Base-by-base conservation (phyloP, 2,329 filamentous ascomycete species). In the Penicillium sp. region DNA sequence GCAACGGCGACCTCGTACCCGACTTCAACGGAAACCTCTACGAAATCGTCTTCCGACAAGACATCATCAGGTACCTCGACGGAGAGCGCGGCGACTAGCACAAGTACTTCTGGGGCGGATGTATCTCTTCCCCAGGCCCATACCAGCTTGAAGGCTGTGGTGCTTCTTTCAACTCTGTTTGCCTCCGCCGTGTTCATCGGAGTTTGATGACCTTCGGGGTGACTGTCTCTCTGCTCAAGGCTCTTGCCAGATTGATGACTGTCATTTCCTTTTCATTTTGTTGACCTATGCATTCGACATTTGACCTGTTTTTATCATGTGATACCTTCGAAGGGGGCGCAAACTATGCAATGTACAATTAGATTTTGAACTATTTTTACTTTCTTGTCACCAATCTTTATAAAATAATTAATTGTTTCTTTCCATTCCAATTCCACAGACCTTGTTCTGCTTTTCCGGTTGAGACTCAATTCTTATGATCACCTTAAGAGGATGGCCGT, bases 1-100 rank as follows among this genome's bases (percentile, higher is more conserved):
- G 66, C 66, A 23, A 68, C 64, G 5, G 59, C 56, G 21, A 64
- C 61, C 6, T 49, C 54, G 4, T 59, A 55, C 19, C 64, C 61
- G 27, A 61, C 56, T 44, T 38, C 55, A 25, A 55, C 59, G 38
- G 57, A 45, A 38, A 62, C 57, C 21, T 42, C 55, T 27, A 43
- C 47, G 1, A 42, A 29, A 13, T 38, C 41, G 17, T 36, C 35
- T 9, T 23, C 35, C 25, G 43, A 38, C 12, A 59, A 44, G 41
- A 39, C 21, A 27, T 44, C 36, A 17, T 42, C 45, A 7, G 47
- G 47, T 36, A 53, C 58, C 29, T 48, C 55, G 12, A 58, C 55
- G 4, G 45, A 38, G 19, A 47, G 27, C 21, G 53, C 50, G n/a
- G 38, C 42, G 1, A 54, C 41, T 27, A 42, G 43, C 35, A 54